Conservation (phyloP, 768 basidiomycete genomes). For the Gymnopilus dilepis region DNA sequence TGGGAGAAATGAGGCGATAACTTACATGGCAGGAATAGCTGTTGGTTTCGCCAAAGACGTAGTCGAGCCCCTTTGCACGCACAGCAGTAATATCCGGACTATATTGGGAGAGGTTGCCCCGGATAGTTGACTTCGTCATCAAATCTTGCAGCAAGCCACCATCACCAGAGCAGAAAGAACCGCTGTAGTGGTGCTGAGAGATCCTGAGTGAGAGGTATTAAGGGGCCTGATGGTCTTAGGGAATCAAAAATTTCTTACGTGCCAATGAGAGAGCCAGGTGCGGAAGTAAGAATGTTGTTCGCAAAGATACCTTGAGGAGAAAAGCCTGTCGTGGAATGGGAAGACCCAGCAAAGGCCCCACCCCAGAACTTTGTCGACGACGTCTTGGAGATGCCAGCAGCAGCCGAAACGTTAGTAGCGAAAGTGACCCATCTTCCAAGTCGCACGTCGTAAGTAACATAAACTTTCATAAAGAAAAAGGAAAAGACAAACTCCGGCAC, state of each 20-base stretch:
- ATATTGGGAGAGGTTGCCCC: slow-evolving; percentile 60
- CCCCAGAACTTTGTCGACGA: slow-evolving; percentile 54
- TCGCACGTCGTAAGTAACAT: background rate
- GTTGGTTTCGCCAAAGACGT: slow-evolving; percentile 69
- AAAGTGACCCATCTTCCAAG: slow-evolving; percentile 55
- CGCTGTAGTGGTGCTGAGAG: slow-evolving; percentile 63
- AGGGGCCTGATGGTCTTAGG: background rate
- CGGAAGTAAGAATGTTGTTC: slow-evolving; percentile 53
- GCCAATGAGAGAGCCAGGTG: slow-evolving; percentile 54
- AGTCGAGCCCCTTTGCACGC: slow-evolving; percentile 51
- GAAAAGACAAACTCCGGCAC: slow-evolving; percentile 49
- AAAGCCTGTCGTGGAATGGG: slow-evolving; percentile 52
- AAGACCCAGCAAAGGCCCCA: slow-evolving; percentile 55
- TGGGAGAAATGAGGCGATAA: background rate
- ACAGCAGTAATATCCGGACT: slow-evolving; percentile 59
- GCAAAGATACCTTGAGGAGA: slow-evolving; percentile 66
- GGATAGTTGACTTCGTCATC: slow-evolving; percentile 64
- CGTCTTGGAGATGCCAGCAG: slow-evolving; percentile 40
- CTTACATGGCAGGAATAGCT: slow-evolving; percentile 53
- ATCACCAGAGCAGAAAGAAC: slow-evolving; percentile 64
- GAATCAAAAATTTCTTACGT: slow-evolving; percentile 42
- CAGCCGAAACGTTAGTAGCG: slow-evolving; percentile 52
- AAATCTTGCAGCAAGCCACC: slow-evolving; percentile 62
- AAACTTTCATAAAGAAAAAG: slow-evolving; percentile 11
- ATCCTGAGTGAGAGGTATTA: slow-evolving; percentile 39